These are phyloP conservation scores for Tetrapisispora taiwanensis DNA, from an alignment of 805 yeast species.

Conservation along the genomic window DNA sequence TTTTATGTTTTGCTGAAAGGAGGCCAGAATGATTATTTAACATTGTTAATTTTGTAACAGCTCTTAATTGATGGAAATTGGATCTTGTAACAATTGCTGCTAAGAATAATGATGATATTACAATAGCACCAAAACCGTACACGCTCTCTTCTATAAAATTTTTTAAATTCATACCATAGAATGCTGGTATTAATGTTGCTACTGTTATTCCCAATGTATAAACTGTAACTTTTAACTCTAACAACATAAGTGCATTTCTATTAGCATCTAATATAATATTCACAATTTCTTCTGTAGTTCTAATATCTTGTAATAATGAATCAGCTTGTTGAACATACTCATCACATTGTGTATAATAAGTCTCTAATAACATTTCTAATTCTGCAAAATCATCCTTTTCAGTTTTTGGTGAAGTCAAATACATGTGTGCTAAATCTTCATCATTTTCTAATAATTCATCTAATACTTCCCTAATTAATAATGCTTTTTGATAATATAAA, in stretches of 20 bases:
- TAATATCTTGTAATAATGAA: slow-evolving; percentile 69
- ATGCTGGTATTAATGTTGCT: slow-evolving; percentile 77
- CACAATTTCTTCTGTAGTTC: slow-evolving; percentile 86
- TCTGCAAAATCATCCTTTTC: slow-evolving; percentile 46
- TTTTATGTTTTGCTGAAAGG: slow-evolving; percentile 15
- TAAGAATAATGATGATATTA: slow-evolving; percentile 40
- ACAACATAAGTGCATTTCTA: slow-evolving; percentile 80
- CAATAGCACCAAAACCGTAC: slow-evolving; percentile 52
- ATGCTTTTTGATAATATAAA: slow-evolving; percentile 63
- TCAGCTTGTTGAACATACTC: slow-evolving; percentile 89
- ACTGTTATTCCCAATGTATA: slow-evolving; percentile 79
- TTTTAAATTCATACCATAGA: slow-evolving; percentile 80
- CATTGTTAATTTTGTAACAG: slow-evolving; percentile 61
- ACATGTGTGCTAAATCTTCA: slow-evolving; percentile 75
- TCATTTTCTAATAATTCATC: slow-evolving; percentile 81
- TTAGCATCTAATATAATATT: slow-evolving; percentile 86
- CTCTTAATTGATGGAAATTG: slow-evolving; percentile 46
- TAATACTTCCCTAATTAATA: slow-evolving; percentile 66
- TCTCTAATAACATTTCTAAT: slow-evolving; percentile 76
- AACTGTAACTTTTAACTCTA: slow-evolving; percentile 72
- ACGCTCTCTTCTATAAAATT: slow-evolving; percentile 65
- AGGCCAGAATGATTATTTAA: slow-evolving; percentile 31
- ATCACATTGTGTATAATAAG: slow-evolving; percentile 85
- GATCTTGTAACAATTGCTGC: slow-evolving; percentile 46
- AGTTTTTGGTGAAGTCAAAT: slow-evolving; percentile 40